Percentiles rank a stretch among this genome's conserved stretches.
These are phyloP conservation scores for Penicillium sp. DNA, from an alignment of 2,329 filamentous ascomycete species.

Conservation along the genomic window DNA sequence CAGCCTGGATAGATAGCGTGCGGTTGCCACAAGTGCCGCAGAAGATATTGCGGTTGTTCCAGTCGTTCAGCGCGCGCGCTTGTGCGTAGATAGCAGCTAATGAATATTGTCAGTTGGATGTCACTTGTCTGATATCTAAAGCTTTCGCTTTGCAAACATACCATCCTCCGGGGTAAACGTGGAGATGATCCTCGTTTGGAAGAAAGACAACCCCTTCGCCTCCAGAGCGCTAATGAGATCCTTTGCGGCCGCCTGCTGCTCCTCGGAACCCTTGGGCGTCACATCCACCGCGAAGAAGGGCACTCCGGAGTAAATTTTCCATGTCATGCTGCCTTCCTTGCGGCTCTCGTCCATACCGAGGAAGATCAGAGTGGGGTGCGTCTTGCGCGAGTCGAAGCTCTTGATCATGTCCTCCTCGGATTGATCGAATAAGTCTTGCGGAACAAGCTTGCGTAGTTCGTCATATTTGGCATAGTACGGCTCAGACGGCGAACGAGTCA, in stretches of 20 bases:
- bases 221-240: conserved; percentile 57
- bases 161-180: conserved; percentile 58
- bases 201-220: conserved; percentile 59
- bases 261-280: conserved; percentile 62
- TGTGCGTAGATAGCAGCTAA: conserved; percentile 85
- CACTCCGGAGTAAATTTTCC: conserved; percentile 64
- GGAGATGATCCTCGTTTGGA: conserved; percentile 60
- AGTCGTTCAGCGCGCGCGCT: conserved; percentile 81
- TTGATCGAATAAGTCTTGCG: conserved; percentile 63
- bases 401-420: conserved; percentile 68
- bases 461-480: conserved; percentile 65
- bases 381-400: conserved; percentile 65
- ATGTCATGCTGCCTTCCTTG: conserved; percentile 38
- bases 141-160: conserved; percentile 33
- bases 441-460: conserved; percentile 67
- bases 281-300: conserved; percentile 90
- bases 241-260: conserved; percentile 53
- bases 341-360: conserved; percentile 70
- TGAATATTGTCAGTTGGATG: conserved; percentile 1
- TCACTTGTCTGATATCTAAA: neutral
- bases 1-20: conserved; percentile 55
- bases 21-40: conserved; percentile 82
- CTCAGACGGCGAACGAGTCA: conserved; percentile 56
- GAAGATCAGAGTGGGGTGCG: conserved; percentile 70
- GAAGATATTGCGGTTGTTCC: conserved; percentile 89